phyloP scores from a whole-genome alignment of 1,139 yeast genomes.

The Arxiozyma bovina region DNA sequence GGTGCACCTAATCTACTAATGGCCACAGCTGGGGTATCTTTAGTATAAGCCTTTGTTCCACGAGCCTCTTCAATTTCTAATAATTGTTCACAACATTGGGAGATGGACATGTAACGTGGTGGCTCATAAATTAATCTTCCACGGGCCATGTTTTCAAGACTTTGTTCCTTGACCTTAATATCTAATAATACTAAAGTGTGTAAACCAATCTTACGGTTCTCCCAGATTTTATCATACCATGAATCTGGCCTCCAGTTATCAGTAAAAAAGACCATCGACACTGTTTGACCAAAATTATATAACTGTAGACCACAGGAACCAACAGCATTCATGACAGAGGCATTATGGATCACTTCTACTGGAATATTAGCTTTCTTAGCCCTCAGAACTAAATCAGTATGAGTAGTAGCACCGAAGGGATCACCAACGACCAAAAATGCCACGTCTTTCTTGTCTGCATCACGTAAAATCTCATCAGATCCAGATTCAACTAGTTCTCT shows the following conservation, averaged over 20 bases:
- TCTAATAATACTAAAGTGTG: conserved; percentile 85
- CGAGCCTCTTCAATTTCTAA: conserved; percentile 77
- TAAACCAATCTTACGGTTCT: conserved; percentile 80
- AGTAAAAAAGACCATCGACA: conserved; percentile 89
- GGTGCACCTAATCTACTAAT: conserved; percentile 88
- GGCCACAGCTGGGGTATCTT: conserved; percentile 87
- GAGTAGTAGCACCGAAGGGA: conserved; percentile 97
- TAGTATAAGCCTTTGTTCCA: conserved; percentile 67
- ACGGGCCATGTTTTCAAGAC: conserved; percentile 86
- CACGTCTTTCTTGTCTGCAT: conserved; percentile 71
- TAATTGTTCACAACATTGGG: conserved; percentile 80
- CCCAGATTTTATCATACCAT: conserved; percentile 80
- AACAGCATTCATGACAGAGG: conserved; percentile 96
- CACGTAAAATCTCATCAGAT: conserved; percentile 68
- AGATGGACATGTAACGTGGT: conserved; percentile 90
- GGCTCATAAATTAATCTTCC: conserved; percentile 92
- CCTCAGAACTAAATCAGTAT: conserved; percentile 83
- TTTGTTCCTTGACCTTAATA: conserved; percentile 94
- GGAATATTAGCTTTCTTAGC: conserved; percentile 76
- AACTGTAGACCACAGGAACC: conserved; percentile 96
- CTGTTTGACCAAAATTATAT: conserved; percentile 94
- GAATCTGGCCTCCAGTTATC: conserved; percentile 95
- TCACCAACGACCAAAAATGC: conserved; percentile 96
- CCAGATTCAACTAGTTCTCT: conserved; percentile 90
- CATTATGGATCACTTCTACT: conserved; percentile 84